These are phyloP conservation scores for Monosiga brevicollis DNA, from an alignment of 78 protist species.

Conservation along the genomic window DNA sequence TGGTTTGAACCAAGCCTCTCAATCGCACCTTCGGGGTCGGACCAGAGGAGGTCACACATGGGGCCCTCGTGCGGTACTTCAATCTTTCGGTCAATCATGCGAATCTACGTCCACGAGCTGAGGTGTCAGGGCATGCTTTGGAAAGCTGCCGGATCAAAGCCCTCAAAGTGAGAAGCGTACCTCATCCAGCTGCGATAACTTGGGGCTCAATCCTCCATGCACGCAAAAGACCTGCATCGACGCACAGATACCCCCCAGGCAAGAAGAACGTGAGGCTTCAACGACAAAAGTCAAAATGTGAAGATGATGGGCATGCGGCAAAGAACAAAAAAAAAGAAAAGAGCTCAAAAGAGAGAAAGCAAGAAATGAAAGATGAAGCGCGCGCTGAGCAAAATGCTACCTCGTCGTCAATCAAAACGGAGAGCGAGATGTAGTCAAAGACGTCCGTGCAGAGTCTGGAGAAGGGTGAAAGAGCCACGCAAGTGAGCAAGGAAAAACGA, in stretches of 20 bases:
- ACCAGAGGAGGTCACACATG: conserved; percentile 99
- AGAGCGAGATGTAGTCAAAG: conserved; percentile 93
- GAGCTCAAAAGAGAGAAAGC: too few species aligned
- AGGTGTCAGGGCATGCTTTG: conserved; percentile 90
- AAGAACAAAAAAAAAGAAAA: too few species aligned
- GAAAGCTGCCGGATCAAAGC: too few species aligned
- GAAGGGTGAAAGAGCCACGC: not conserved
- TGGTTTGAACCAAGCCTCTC: not conserved
- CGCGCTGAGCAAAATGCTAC: too few species aligned
- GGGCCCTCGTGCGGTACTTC: conserved; percentile 99
- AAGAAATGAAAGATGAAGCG: too few species aligned
- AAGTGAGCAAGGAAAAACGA: not conserved
- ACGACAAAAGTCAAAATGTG: too few species aligned
- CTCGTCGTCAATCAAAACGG: conserved; percentile 87
- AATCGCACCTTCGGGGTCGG: conserved; percentile 89
- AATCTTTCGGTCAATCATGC: conserved; percentile 91
- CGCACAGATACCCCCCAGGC: too few species aligned
- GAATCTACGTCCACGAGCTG: conserved; percentile 86
- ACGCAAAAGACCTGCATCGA: conserved; percentile 92
- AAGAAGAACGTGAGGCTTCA: too few species aligned
- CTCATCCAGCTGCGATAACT: too few species aligned
- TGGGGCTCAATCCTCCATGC: conserved; percentile 99
- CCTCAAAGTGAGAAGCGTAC: too few species aligned
- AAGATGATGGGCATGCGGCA: too few species aligned
- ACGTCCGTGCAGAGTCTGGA: conserved; percentile 82